Conservation (phyloP, 768 basidiomycete genomes). For the Serendipita indica region DNA sequence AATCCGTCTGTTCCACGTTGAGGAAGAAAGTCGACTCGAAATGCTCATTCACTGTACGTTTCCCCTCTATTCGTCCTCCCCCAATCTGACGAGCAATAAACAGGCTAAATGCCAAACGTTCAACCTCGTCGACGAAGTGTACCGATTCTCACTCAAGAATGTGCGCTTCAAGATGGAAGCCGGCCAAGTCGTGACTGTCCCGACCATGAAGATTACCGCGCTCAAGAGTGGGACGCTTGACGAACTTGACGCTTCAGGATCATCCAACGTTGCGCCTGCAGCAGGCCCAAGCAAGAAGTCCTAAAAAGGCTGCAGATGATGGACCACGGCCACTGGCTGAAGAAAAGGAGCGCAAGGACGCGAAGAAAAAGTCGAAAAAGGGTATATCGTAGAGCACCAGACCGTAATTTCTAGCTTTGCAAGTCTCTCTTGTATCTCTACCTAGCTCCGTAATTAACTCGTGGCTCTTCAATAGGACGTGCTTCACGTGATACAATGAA, state of each 20-base stretch:
- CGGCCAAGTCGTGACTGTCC: constrained; percentile 56
- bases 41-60: neutral
- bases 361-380: neutral
- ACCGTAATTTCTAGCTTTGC: too few species aligned
- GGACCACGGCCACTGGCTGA: neutral
- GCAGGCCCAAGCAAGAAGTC: neutral
- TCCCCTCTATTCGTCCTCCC: neutral
- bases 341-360: neutral
- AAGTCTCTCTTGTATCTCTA: too few species aligned
- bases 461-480: neutral
- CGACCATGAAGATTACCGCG: constrained; percentile 91
- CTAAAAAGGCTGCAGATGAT: neutral
- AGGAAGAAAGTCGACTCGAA: neutral
- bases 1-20: neutral
- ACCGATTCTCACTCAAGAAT: constrained; percentile 96
- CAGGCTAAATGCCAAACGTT: constrained; percentile 45
- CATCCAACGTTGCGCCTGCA: too few species aligned
- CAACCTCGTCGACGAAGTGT: constrained; percentile 87
- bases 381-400: too few species aligned
- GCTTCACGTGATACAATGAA: neutral
- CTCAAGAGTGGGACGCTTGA: constrained; percentile 92
- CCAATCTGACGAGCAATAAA: neutral
- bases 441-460: too few species aligned
- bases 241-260: constrained; percentile 61
- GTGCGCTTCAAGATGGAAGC: constrained; percentile 92